Base-by-base conservation (phyloP, 345 rosid species). In the Eucalyptus sideroxylon region DNA sequence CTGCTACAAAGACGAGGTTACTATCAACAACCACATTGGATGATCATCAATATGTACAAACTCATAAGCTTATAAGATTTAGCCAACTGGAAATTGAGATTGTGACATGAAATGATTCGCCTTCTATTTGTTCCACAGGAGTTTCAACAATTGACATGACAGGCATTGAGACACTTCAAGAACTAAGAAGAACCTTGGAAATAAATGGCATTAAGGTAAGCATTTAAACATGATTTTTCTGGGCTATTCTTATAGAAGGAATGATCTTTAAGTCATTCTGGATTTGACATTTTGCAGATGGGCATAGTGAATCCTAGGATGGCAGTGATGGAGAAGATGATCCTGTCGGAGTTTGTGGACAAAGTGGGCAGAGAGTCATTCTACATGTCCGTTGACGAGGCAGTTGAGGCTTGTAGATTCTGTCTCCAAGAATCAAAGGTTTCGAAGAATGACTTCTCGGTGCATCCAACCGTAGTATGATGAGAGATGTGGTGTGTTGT, bases 241-340 rank as follows among this genome's bases (percentile, higher is more conserved):
- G 45, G 26, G 83, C 83, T 37, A 37, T 69, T 31, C 81, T 34
- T 69, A 34, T 5, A 4, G 83, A 77, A 77, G 27, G 27, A 77
- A 37, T 42, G 83, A 37, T 50, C 44, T n/a, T 86, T 86, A 16
- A 10, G 37, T 86, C 4, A 16, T 17, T 86, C 53, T 47, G 14
- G 4, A 45, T 27, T 86, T 5, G 26, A 15, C 34, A 26, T 23
- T 90, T 87, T 90, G 88, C 93, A 97, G 99, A 86, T 96, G 91
- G 91, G 89, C 89, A 87, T 97, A 87, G 90, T 97, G 86, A 96
- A 97, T 86, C 99, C 99, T 13, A 94, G 99, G 90, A 56, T 92
- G 24, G 99, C 93, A 49, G 98, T 96, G 7, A 44, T 96, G 92
- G 99, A 97, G 93, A 97, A 97, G 95, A 90, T 97, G 98, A 95